Conservation (phyloP, 2,329 filamentous ascomycete genomes). For the Mycosphaerella sp. region DNA sequence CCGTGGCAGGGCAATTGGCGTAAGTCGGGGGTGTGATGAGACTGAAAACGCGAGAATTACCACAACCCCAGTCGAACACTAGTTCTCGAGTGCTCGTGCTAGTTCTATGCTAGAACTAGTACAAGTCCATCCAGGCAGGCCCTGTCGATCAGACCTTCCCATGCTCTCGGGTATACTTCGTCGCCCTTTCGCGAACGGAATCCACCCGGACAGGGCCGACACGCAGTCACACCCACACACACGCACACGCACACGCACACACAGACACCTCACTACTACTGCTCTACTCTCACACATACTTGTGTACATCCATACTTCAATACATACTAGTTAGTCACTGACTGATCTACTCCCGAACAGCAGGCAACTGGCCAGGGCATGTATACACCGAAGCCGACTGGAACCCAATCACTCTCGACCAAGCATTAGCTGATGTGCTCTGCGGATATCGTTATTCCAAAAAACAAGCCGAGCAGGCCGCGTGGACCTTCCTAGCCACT, state of each 20-base stretch:
- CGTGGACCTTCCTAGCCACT: background rate
- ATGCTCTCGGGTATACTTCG: slow-evolving; percentile 1
- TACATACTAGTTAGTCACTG: too few relatives aligned
- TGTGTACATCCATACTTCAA: too few relatives aligned
- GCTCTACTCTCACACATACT: too few relatives aligned
- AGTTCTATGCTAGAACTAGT: too few relatives aligned
- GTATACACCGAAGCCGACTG: slow-evolving; percentile 3
- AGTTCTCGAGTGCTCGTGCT: too few relatives aligned
- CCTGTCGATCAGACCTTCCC: background rate
- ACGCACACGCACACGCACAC: too few relatives aligned
- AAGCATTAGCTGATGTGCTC: slow-evolving; percentile 1
- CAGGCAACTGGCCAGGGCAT: slow-evolving; percentile 3
- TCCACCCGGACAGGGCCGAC: too few relatives aligned
- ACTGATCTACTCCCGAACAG: background rate
- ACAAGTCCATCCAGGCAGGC: background rate
- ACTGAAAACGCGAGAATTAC: too few relatives aligned
- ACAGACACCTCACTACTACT: too few relatives aligned
- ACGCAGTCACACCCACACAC: too few relatives aligned
- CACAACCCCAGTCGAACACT: too few relatives aligned
- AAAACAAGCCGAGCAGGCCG: slow-evolving; percentile 5
- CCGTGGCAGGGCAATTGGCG: background rate
- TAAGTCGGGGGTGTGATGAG: background rate
- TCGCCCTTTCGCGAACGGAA: background rate
- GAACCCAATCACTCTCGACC: slow-evolving; percentile 8
- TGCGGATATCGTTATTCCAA: slow-evolving; percentile 5